A percentile compares a stretch with the other conserved stretches of the same genome.
These are phyloP conservation scores for Neofusicoccum laricinum DNA, from an alignment of 2,329 filamentous ascomycete genomes.

Conservation along the genomic window DNA sequence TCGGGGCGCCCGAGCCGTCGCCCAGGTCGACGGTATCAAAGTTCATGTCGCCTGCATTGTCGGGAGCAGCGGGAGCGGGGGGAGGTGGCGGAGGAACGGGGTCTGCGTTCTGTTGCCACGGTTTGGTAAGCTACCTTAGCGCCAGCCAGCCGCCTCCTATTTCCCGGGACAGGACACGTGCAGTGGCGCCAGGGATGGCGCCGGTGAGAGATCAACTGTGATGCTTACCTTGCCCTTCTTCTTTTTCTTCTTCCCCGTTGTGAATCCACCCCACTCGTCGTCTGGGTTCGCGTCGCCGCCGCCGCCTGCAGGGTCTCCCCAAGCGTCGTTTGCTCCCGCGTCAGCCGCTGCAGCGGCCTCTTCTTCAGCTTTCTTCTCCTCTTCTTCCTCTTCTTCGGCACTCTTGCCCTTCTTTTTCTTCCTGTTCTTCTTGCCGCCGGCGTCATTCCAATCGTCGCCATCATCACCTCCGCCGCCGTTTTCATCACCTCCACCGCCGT, in stretches of 20 bases:
- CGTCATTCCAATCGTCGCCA: slow-evolving; percentile 31
- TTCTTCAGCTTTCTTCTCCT: slow-evolving; percentile 36
- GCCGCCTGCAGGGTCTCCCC: slow-evolving; percentile 3
- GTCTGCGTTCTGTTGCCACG: slow-evolving; percentile 10
- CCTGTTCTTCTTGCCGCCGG: slow-evolving; percentile 39
- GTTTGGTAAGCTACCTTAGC: slow-evolving; percentile 13
- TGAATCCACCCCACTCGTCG: slow-evolving; percentile 49
- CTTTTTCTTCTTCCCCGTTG: slow-evolving; percentile 51
- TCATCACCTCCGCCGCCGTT: slow-evolving; percentile 27
- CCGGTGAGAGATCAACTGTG: background rate
- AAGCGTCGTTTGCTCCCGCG: slow-evolving; percentile 22
- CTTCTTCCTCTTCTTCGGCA: slow-evolving; percentile 25
- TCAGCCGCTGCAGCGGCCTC: slow-evolving; percentile 31
- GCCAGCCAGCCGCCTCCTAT: background rate
- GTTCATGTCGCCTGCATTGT: slow-evolving; percentile 37
- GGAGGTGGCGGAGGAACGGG: slow-evolving; percentile 20
- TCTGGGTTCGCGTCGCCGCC: slow-evolving; percentile 26
- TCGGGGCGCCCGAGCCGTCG: slow-evolving; percentile 34
- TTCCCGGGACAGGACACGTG: background rate
- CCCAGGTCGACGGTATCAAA: slow-evolving; percentile 48
- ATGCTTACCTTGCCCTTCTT: slow-evolving; percentile 51
- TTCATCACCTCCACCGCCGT: slow-evolving; percentile 34
- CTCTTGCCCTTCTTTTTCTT: slow-evolving; percentile 38
- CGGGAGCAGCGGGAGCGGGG: slow-evolving; percentile 30
- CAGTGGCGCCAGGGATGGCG: background rate